Conservation (phyloP, 768 basidiomycete genomes). For the Holtermanniella nyarrowii region DNA sequence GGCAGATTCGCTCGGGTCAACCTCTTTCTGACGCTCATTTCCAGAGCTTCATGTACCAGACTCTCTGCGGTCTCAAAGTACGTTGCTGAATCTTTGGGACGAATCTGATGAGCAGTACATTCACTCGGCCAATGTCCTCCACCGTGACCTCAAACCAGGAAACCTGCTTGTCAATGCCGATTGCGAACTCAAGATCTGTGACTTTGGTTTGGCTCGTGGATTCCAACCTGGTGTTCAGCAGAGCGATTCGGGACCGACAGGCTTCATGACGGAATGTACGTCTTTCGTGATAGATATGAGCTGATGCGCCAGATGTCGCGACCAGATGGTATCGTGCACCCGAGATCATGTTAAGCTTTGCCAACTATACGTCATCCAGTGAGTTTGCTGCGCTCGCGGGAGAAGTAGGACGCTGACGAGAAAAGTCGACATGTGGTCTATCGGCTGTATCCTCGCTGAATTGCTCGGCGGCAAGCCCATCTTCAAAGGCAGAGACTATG, state of each 20-base stretch:
- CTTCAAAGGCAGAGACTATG: constrained; percentile 52
- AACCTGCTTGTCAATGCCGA: constrained; percentile 96
- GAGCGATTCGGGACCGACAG: constrained; percentile 48
- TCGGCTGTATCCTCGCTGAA: constrained; percentile 46
- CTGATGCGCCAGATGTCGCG: constrained; percentile 49
- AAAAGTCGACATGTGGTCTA: constrained; percentile 45
- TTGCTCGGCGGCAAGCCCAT: constrained; percentile 44
- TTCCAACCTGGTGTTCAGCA: constrained; percentile 65
- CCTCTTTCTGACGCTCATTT: constrained; percentile 46
- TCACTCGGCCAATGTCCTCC: constrained; percentile 93
- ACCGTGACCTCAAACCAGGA: constrained; percentile 85
- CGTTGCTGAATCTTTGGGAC: constrained; percentile 80
- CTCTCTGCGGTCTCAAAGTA: constrained; percentile 82
- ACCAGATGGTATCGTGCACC: constrained; percentile 98
- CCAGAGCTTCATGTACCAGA: constrained; percentile 90
- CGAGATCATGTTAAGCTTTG: constrained; percentile 87
- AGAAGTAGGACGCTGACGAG: constrained; percentile 39
- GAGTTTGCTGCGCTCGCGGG: constrained; percentile 3
- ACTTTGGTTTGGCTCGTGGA: constrained; percentile 92
- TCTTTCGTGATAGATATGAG: not conserved
- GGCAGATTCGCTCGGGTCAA: constrained; percentile 44
- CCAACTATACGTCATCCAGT: constrained; percentile 44
- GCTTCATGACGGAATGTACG: constrained; percentile 97
- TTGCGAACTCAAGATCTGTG: constrained; percentile 71
- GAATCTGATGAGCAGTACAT: constrained; percentile 56